Evolutionary conservation across 306 rosid species (phyloP).

Genomic region (Dalbergia cultrata): DNA sequence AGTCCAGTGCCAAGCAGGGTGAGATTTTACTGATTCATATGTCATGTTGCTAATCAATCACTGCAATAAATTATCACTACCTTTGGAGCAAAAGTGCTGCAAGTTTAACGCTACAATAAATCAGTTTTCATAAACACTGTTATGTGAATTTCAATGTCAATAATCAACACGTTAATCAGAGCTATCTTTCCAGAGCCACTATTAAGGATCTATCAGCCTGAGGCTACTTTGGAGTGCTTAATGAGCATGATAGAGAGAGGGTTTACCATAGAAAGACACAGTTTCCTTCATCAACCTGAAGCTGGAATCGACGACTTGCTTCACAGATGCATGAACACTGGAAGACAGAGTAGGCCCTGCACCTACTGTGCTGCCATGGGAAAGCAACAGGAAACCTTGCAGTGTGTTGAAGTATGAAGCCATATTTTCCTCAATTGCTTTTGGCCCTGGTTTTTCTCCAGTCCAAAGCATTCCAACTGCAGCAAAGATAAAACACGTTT

Average conservation of each 20-base stretch:
- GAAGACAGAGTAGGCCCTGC: constrained; percentile 88
- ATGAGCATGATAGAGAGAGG: background rate
- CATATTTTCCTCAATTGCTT: constrained; percentile 82
- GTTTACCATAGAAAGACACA: constrained; percentile 70
- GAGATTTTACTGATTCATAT: background rate
- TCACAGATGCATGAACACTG: constrained; percentile 65
- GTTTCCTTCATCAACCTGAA: constrained; percentile 77
- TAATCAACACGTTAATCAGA: background rate
- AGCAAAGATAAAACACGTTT: constrained; percentile 26
- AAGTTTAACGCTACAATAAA: background rate
- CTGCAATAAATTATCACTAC: background rate
- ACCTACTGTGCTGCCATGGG: constrained; percentile 73
- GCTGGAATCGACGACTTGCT: constrained; percentile 82
- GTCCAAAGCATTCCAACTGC: constrained; percentile 97
- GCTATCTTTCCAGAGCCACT: background rate
- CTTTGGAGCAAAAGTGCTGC: background rate
- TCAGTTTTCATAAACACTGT: background rate
- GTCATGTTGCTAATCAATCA: background rate
- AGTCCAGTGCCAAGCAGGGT: background rate
- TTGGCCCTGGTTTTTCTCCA: constrained; percentile 64
- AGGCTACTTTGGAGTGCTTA: background rate
- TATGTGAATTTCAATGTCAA: background rate
- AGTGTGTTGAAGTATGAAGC: constrained; percentile 73
- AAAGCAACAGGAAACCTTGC: constrained; percentile 86
- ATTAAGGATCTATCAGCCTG: background rate